Percentiles rank a stretch among this genome's conserved stretches.
These are phyloP conservation scores for Colletotrichum karsti DNA, from an alignment of 2,329 filamentous ascomycete genomes.

Conservation along the genomic window DNA sequence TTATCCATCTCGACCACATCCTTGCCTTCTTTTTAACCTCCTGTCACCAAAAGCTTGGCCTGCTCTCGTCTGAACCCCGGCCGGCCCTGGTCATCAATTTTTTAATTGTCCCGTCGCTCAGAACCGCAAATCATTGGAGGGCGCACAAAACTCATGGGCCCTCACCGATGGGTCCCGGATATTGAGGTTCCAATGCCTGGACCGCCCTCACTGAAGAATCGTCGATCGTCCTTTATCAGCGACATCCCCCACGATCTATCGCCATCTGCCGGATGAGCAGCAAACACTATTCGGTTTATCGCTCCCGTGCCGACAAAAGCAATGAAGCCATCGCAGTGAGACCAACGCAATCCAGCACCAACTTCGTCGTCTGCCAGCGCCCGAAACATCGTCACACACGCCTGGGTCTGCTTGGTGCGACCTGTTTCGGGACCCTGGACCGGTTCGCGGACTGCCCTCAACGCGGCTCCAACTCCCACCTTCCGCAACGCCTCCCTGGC, in stretches of 20 bases:
- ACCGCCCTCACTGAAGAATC: background rate
- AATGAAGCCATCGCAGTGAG: background rate
- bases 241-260: background rate
- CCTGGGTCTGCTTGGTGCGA: constrained; percentile 7
- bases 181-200: background rate
- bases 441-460: background rate
- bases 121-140: background rate
- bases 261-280: background rate
- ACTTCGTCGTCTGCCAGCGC: background rate
- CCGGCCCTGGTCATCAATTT: background rate
- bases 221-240: background rate
- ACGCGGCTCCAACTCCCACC: background rate
- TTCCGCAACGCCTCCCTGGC: background rate
- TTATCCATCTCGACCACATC: background rate
- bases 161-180: background rate
- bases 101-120: background rate
- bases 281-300: background rate
- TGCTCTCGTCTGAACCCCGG: constrained; percentile 17
- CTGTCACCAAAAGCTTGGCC: constrained; percentile 28
- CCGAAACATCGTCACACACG: constrained; percentile 5
- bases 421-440: constrained; percentile 19
- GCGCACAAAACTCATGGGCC: background rate
- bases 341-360: background rate
- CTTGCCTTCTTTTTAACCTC: constrained; percentile 20
- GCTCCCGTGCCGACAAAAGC: background rate